These are phyloP conservation scores for Parsonsia alboflavescens DNA, from an alignment of 257 asterid genomes.

Conservation along the genomic window DNA sequence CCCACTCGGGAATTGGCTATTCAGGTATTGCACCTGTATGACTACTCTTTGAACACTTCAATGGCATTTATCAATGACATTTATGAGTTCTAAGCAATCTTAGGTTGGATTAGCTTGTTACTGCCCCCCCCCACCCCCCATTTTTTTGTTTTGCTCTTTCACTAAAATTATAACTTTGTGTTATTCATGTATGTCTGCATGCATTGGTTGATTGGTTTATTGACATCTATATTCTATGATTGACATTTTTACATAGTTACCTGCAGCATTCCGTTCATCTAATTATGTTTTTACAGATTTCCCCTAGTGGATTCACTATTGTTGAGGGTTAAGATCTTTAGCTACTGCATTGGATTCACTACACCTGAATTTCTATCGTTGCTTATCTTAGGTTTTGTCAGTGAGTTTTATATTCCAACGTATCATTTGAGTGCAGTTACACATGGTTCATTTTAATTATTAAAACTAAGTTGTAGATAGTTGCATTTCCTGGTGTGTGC, in stretches of 20 bases:
- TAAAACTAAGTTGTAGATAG: too few relatives aligned
- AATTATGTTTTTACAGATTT: too few relatives aligned
- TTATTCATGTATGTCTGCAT: background rate
- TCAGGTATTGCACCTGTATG: constrained; percentile 45
- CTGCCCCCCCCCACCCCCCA: too few relatives aligned
- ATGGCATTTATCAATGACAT: background rate
- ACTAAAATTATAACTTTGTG: background rate
- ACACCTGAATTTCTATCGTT: background rate
- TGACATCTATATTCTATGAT: background rate
- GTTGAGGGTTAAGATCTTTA: background rate
- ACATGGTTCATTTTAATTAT: too few relatives aligned
- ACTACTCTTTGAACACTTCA: background rate
- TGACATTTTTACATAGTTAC: background rate
- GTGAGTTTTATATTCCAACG: background rate
- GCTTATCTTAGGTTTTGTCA: background rate
- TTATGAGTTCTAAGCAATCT: background rate
- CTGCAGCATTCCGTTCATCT: background rate
- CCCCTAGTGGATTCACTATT: background rate
- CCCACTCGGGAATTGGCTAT: constrained; percentile 95
- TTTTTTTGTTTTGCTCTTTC: background rate
- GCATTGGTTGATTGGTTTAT: background rate
- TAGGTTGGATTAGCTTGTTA: background rate
- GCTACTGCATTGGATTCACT: too few relatives aligned
- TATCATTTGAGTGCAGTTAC: background rate
- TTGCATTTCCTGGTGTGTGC: too few relatives aligned